phyloP scores from a whole-genome alignment of 352 stramenopile genomes.

The Phytophthora idaei region DNA sequence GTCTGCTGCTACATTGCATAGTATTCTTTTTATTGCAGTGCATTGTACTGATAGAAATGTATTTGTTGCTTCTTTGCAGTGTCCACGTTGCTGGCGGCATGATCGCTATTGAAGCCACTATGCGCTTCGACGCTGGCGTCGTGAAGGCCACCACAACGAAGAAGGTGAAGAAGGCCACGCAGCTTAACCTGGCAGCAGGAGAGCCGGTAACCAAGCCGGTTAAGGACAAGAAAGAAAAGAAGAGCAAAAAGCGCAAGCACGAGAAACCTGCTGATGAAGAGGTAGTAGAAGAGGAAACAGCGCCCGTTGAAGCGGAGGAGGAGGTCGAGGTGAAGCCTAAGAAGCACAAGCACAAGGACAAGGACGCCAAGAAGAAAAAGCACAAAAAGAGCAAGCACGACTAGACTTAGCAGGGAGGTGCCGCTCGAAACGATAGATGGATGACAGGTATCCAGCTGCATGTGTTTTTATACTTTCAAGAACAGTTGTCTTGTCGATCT shows the following conservation, averaged over 20 bases:
- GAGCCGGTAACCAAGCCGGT: constrained; percentile 12
- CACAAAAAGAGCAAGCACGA: constrained; percentile 63
- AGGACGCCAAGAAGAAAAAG: constrained; percentile 47
- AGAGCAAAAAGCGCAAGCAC: constrained; percentile 44
- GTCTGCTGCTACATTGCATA: neutral
- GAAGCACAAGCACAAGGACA: constrained; percentile 44
- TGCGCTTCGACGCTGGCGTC: constrained; percentile 43
- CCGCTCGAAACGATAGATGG: constrained; percentile 29
- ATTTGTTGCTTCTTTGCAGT: constrained; percentile 24
- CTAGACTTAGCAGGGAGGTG: constrained; percentile 35
- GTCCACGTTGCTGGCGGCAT: constrained; percentile 79
- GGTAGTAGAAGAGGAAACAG: constrained; percentile 30
- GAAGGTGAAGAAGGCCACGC: constrained; percentile 20
- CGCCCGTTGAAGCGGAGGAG: neutral
- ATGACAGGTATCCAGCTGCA: constrained; percentile 27
- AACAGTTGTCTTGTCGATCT: constrained; percentile 9
- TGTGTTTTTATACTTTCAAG: constrained; percentile 42
- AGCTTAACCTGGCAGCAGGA: constrained; percentile 20
- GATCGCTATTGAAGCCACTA: constrained; percentile 82
- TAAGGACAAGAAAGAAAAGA: constrained; percentile 41
- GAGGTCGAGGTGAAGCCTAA: constrained; percentile 27
- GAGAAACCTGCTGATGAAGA: constrained; percentile 30
- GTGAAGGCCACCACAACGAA: constrained; percentile 12
- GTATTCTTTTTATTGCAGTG: neutral
- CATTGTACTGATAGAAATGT: constrained; percentile 6